A percentile compares a stretch with the other conserved stretches of the same genome.
These are phyloP conservation scores for Glycine soja DNA, from an alignment of 306 rosid genomes.

Conservation along the genomic window DNA sequence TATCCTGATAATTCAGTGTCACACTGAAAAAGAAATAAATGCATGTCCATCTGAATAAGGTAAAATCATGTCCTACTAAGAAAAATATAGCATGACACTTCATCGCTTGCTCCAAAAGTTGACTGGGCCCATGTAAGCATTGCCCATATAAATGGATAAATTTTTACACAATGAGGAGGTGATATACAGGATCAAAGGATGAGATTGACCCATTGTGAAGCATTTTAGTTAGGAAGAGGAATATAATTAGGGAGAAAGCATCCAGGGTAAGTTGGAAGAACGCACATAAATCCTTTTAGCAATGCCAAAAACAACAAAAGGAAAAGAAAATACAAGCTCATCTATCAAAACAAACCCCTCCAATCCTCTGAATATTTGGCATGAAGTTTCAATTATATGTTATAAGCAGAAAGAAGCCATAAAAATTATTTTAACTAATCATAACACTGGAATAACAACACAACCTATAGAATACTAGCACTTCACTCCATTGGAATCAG, in stretches of 20 bases:
- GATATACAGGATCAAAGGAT: background rate
- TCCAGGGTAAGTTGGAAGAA: background rate
- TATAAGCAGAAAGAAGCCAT: slow-evolving; percentile 24
- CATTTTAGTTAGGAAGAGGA: background rate
- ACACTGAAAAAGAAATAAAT: slow-evolving; percentile 6
- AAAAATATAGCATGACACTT: background rate
- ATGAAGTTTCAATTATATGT: background rate
- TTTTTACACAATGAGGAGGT: background rate
- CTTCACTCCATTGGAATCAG: background rate
- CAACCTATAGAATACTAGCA: no score
- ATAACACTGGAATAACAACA: background rate
- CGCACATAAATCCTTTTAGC: no score
- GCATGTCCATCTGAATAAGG: background rate
- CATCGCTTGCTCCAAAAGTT: background rate
- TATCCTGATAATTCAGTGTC: slow-evolving; percentile 4
- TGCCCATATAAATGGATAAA: background rate
- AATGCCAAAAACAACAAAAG: background rate
- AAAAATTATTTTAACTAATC: background rate
- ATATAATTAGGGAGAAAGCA: background rate
- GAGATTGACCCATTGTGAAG: background rate
- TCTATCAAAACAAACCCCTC: background rate
- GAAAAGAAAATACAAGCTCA: background rate
- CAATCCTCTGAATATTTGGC: slow-evolving; percentile 6
- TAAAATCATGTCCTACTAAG: no score
- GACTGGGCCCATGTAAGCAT: background rate